These are phyloP conservation scores for Pythium inflatum DNA, from an alignment of 352 stramenopile genomes.

Conservation along the genomic window DNA sequence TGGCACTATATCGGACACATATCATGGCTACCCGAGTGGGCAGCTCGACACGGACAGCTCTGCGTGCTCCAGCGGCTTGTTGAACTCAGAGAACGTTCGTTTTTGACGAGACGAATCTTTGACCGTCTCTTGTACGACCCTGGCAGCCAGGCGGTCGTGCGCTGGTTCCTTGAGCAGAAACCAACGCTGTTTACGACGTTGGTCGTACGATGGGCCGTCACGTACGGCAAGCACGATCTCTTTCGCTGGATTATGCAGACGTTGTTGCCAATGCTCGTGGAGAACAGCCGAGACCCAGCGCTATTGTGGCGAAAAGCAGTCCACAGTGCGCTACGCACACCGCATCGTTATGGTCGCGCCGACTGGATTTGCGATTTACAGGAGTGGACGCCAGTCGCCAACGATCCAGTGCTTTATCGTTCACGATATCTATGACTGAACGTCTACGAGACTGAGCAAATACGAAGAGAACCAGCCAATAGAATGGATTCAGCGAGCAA, in stretches of 20 bases:
- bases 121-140: background rate
- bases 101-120: background rate
- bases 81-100: background rate
- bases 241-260: background rate
- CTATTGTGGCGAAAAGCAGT: background rate
- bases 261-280: background rate
- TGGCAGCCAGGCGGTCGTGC: background rate
- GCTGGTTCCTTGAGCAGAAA: background rate
- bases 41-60: background rate
- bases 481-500: too few relatives aligned
- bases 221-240: background rate
- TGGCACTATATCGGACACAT: background rate
- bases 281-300: background rate
- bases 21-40: background rate
- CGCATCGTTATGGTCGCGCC: too few relatives aligned
- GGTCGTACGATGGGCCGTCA: slow-evolving; percentile 1
- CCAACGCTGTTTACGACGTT: slow-evolving; percentile 1
- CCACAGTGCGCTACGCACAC: background rate
- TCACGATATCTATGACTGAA: too few relatives aligned
- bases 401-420: too few relatives aligned
- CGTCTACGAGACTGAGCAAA: too few relatives aligned
- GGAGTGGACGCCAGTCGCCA: too few relatives aligned
- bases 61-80: background rate
- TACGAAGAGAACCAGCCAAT: too few relatives aligned
- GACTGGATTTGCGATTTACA: too few relatives aligned